Evolutionary conservation across 2,329 filamentous ascomycete species (phyloP), one percentile per base, ranked within the genome.

Genomic region (Lecanicillium sp.): DNA sequence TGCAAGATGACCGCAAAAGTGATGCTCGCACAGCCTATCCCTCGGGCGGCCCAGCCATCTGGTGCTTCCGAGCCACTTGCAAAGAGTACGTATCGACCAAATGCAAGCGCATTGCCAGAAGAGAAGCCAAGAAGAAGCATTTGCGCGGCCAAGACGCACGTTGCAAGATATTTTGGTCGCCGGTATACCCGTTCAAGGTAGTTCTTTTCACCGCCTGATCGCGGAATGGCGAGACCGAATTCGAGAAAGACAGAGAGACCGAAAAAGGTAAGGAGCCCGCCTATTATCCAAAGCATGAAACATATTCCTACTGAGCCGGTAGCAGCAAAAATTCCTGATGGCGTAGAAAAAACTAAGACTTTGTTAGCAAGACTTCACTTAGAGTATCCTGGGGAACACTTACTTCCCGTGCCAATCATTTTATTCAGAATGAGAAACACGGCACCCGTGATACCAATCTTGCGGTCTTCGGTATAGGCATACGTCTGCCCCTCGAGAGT

Each of bases 191-290:
- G 65, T 49, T 81, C 77, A 12, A 81, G 71, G 50, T 81, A 81
- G 53, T 79, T 77, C 64, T 81, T 81, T 46, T 81, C 77, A 15
- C 78, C 78, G 12, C 78, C 77, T 12, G 73, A 78, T 27, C 71
- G 64, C 3, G 77, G 77, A 27, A 80, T 78, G 4, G 73, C 74
- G 4, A 77, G 65, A 17, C 77, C 77, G 47, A 79, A 80, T 49
- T 81, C 78, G 35, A 81, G 67, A 52, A 74, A 81, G 4, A 82
- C 74, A 39, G 69, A 72, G 11, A 81, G 62, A 17, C 77, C 77
- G 45, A 65, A 69, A 47, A 76, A 75, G 3, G 77, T 73, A 17
- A 81, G 60, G 35, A 79, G 56, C 19, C 68, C 68, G 14, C 67
- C 66, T 5, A 57, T 48, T 3, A 56, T 34, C 56, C 55, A 59